Percentiles rank a stretch among this genome's conserved stretches.
phyloP scores from a whole-genome alignment of 768 basidiomycete species.

The Pseudohyphozyma bogoriensis region DNA sequence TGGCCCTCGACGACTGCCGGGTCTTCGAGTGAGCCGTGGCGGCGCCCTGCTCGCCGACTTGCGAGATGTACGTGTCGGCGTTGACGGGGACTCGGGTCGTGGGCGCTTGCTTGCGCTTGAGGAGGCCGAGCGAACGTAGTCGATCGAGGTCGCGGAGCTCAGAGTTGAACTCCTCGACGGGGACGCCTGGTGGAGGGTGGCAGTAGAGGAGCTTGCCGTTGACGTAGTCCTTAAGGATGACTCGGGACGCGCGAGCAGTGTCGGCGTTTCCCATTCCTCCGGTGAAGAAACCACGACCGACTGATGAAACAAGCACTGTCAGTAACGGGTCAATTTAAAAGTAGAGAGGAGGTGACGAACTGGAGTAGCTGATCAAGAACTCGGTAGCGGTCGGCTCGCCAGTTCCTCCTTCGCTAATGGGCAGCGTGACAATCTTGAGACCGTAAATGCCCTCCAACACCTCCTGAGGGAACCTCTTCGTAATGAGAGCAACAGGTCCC shows the following conservation, averaged over 20 bases:
- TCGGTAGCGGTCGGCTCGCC: constrained; percentile 60
- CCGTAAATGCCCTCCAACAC: constrained; percentile 89
- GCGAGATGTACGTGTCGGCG: constrained; percentile 67
- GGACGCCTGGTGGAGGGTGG: constrained; percentile 61
- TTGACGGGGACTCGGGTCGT: constrained; percentile 71
- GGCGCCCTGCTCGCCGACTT: constrained; percentile 26
- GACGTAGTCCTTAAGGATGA: constrained; percentile 92
- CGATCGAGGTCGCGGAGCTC: constrained; percentile 52
- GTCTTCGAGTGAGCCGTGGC: constrained; percentile 15
- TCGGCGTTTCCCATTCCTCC: constrained; percentile 95
- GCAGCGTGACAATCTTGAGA: constrained; percentile 55
- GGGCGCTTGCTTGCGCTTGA: constrained; percentile 81
- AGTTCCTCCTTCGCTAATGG: constrained; percentile 73
- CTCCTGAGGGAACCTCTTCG: constrained; percentile 63
- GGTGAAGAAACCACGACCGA: constrained; percentile 83
- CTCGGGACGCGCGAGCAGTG: constrained; percentile 84
- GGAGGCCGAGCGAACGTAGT: constrained; percentile 47
- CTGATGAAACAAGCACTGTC: constrained; percentile 42
- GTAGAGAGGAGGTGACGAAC: constrained; percentile 47
- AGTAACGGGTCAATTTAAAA: not conserved
- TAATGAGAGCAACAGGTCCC: constrained; percentile 68
- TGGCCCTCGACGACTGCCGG: constrained; percentile 48
- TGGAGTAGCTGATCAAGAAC: constrained; percentile 78
- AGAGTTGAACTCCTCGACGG: constrained; percentile 63
- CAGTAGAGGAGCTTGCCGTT: constrained; percentile 85